These are phyloP conservation scores for Penicillium polonicum DNA, from an alignment of 2,329 filamentous ascomycete species.

Conservation along the genomic window DNA sequence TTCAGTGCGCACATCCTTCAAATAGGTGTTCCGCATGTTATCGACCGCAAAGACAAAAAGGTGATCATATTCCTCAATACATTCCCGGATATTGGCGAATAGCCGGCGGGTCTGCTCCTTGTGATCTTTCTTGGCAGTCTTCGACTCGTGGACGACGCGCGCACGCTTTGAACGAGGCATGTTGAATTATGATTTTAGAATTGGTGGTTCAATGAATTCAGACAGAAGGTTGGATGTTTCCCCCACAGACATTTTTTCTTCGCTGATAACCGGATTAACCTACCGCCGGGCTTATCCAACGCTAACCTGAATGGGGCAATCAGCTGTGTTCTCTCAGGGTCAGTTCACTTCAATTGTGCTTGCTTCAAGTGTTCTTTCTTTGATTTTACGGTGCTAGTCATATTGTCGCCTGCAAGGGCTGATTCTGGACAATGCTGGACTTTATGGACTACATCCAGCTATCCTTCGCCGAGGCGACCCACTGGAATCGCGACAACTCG, in stretches of 20 bases:
- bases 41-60: constrained; percentile 92
- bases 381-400: background rate
- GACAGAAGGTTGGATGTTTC: constrained; percentile 23
- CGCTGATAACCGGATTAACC: constrained; percentile 40
- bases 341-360: background rate
- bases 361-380: background rate
- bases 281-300: constrained; percentile 41
- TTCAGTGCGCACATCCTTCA: constrained; percentile 85
- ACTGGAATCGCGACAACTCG: constrained; percentile 89
- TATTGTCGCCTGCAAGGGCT: constrained; percentile 2
- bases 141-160: constrained; percentile 83
- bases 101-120: constrained; percentile 85
- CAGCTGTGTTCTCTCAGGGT: constrained; percentile 24
- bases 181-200: constrained; percentile 26
- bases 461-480: constrained; percentile 80
- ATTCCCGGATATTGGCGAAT: constrained; percentile 83
- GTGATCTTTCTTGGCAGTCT: constrained; percentile 87
- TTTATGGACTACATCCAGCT: constrained; percentile 97
- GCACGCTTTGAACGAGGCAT: constrained; percentile 98
- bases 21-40: constrained; percentile 96
- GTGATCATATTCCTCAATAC: constrained; percentile 80
- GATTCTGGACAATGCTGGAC: constrained; percentile 68
- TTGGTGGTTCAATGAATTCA: constrained; percentile 12
- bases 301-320: constrained; percentile 35
- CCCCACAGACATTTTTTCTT: constrained; percentile 34